phyloP scores from a whole-genome alignment of 257 asterid species.

The Solanum rostratum region DNA sequence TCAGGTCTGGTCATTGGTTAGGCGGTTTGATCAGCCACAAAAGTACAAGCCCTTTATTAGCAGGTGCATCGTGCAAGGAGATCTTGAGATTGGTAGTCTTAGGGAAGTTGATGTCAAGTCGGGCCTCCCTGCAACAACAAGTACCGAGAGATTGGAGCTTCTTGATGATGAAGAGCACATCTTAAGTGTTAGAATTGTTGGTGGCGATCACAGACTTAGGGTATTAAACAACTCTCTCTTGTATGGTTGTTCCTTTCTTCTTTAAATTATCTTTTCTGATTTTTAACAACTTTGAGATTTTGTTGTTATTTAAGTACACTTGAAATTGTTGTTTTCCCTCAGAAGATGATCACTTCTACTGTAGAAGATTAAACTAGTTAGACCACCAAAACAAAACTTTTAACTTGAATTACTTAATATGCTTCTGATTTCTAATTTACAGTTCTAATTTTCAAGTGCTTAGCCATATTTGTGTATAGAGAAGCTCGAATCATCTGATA shows the following conservation, averaged over 20 bases:
- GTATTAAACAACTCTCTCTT: conserved; percentile 16
- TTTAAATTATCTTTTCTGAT: background rate
- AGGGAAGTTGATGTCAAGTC: conserved; percentile 80
- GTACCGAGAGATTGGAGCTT: conserved; percentile 80
- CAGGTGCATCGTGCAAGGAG: conserved; percentile 54
- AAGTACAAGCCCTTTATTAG: conserved; percentile 72
- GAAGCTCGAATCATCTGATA: background rate
- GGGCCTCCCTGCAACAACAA: conserved; percentile 82
- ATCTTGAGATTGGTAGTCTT: conserved; percentile 62
- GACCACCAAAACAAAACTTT: background rate
- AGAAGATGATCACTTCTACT: background rate
- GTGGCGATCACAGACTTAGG: conserved; percentile 76
- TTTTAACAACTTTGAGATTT: background rate
- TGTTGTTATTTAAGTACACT: background rate
- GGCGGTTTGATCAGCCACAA: conserved; percentile 84
- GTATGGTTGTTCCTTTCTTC: background rate
- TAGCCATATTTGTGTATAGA: background rate
- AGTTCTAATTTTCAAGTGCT: background rate
- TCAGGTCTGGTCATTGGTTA: conserved; percentile 78
- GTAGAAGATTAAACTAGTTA: background rate
- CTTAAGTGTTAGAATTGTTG: conserved; percentile 57
- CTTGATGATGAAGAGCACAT: conserved; percentile 73
- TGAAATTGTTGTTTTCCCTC: background rate
- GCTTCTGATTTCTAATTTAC: background rate
- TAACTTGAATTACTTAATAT: background rate